Evolutionary conservation across 2,329 filamentous ascomycete genomes (phyloP).

Genomic region (Nemania serpens): DNA sequence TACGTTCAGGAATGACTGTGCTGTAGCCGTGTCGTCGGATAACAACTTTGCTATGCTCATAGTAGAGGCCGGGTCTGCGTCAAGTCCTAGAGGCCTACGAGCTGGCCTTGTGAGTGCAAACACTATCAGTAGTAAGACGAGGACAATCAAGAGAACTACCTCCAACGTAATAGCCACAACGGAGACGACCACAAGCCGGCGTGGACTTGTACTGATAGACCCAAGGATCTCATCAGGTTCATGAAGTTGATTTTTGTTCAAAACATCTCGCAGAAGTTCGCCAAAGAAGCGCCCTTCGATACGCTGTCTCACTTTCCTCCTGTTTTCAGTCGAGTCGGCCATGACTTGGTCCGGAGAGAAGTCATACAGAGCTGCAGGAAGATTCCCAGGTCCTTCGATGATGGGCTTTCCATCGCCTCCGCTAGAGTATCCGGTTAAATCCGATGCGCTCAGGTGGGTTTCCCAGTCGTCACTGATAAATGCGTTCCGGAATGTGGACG

Average conservation of each 20-base stretch:
- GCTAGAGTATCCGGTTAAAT: not conserved
- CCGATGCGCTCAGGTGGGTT: too few relatives aligned
- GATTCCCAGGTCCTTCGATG: conserved; percentile 1
- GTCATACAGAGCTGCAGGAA: conserved; percentile 1
- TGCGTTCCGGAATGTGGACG: conserved; percentile 1
- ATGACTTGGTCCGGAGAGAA: not conserved
- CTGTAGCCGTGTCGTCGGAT: not conserved
- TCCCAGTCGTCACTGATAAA: not conserved
- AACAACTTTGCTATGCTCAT: conserved; percentile 6
- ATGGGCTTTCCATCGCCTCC: not conserved
- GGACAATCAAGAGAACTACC: not conserved
- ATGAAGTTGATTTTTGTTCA: not conserved
- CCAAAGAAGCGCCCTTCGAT: too few relatives aligned
- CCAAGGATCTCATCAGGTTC: not conserved
- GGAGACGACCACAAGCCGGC: not conserved
- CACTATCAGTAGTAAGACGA: not conserved
- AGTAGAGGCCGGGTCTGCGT: conserved; percentile 1
- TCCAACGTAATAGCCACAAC: conserved; percentile 7
- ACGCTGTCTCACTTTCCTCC: not conserved
- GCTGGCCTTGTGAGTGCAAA: not conserved
- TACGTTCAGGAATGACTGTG: not conserved
- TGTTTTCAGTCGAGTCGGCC: not conserved
- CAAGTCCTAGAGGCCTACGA: not conserved
- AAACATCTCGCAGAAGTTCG: conserved; percentile 2
- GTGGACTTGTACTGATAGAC: not conserved